Percentiles rank a stretch among this genome's conserved stretches.
Evolutionary conservation across 208 protist genomes (phyloP).

Genomic region (Leptomonas pyrrhocoris): DNA sequence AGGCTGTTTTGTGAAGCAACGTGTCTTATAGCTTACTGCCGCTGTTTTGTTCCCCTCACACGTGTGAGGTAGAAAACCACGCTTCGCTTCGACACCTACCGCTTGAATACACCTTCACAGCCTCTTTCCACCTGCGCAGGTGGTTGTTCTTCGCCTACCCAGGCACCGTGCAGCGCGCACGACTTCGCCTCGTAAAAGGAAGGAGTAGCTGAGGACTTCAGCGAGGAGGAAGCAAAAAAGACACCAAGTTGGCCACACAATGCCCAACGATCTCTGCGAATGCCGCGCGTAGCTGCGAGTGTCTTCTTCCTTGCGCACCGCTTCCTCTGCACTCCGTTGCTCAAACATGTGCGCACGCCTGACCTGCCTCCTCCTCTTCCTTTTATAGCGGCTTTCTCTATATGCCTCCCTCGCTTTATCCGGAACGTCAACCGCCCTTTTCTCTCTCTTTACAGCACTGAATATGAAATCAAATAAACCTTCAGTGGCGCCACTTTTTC

Average conservation of each 20-base stretch:
- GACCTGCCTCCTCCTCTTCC: too few species aligned
- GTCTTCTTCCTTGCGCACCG: not conserved
- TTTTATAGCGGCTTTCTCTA: too few species aligned
- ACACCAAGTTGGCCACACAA: not conserved
- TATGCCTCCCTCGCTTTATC: too few species aligned
- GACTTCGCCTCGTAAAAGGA: not conserved
- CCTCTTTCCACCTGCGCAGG: not conserved
- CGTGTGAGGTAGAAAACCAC: not conserved
- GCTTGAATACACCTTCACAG: not conserved
- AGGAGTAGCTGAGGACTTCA: not conserved
- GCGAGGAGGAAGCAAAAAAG: too few species aligned
- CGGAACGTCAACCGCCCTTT: not conserved
- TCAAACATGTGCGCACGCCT: too few species aligned
- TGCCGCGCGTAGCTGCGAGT: not conserved
- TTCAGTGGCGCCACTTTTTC: not conserved
- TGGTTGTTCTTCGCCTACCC: not conserved
- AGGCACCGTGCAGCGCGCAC: conserved; percentile 1
- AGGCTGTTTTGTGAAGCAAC: too few species aligned
- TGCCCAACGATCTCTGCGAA: not conserved
- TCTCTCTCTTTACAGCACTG: not conserved
- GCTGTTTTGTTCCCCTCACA: too few species aligned
- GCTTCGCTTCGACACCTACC: not conserved
- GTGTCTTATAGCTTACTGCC: too few species aligned
- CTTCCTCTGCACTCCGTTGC: not conserved
- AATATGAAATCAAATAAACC: too few species aligned